These are phyloP conservation scores for Russula compacta DNA, from an alignment of 768 basidiomycete species.

Conservation along the genomic window DNA sequence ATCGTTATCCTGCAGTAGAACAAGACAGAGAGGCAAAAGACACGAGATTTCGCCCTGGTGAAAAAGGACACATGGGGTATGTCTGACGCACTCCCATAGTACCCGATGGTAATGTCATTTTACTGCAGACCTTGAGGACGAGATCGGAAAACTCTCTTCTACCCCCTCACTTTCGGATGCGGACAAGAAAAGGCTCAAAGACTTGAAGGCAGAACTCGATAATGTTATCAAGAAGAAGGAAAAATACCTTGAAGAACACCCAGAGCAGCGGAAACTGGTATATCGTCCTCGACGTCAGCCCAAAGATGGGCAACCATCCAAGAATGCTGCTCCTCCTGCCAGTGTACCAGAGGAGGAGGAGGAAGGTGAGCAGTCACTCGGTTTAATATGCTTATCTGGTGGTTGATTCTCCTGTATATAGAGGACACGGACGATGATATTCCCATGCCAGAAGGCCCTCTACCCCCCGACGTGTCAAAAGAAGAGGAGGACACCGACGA, in stretches of 20 bases:
- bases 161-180: constrained; percentile 33
- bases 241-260: constrained; percentile 87
- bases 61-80: constrained; percentile 88
- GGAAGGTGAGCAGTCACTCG: constrained; percentile 30
- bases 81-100: constrained; percentile 12
- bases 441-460: constrained; percentile 54
- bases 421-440: constrained; percentile 47
- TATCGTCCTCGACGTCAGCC: constrained; percentile 46
- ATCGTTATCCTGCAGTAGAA: constrained; percentile 57
- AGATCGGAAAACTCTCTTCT: constrained; percentile 60
- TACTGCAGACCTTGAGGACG: constrained; percentile 64
- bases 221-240: constrained; percentile 82
- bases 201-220: constrained; percentile 69
- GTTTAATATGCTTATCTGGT: not conserved
- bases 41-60: constrained; percentile 80
- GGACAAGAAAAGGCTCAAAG: constrained; percentile 59
- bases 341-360: constrained; percentile 37
- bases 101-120: not conserved
- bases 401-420: not conserved
- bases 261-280: constrained; percentile 81
- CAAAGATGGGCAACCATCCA: constrained; percentile 33
- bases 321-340: constrained; percentile 26
- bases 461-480: constrained; percentile 39
- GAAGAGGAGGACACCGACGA: constrained; percentile 34
- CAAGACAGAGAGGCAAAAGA: constrained; percentile 73